Conservation (phyloP, 164 flowering plant genomes). For the Magnolia sinica region DNA sequence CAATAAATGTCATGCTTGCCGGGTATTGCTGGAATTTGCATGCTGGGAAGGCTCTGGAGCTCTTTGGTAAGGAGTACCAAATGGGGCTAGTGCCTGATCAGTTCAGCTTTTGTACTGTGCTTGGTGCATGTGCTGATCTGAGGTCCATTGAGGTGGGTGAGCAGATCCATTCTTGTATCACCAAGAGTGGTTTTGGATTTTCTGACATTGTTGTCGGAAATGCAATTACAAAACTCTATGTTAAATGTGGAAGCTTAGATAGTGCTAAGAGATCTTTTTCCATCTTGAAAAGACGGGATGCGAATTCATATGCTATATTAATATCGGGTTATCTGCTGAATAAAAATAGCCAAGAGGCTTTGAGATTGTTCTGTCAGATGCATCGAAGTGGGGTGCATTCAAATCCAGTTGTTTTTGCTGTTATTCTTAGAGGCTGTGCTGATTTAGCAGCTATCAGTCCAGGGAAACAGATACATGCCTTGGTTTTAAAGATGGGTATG, state of each 20-base stretch:
- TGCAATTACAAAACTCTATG: slow-evolving; percentile 8
- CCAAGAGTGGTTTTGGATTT: slow-evolving; percentile 9
- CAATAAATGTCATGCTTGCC: slow-evolving; percentile 11
- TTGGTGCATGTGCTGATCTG: slow-evolving; percentile 10
- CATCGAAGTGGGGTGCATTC: slow-evolving; percentile 7
- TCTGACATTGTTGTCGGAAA: slow-evolving; percentile 11
- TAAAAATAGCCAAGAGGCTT: slow-evolving; percentile 1
- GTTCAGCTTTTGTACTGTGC: slow-evolving; percentile 7
- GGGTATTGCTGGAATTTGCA: slow-evolving; percentile 12
- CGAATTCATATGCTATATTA: slow-evolving; percentile 5
- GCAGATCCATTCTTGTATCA: slow-evolving; percentile 10
- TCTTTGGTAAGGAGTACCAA: slow-evolving; percentile 8
- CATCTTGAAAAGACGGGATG: slow-evolving; percentile 2
- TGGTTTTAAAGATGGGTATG: slow-evolving; percentile 3
- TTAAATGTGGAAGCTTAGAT: slow-evolving; percentile 12
- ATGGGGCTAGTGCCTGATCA: slow-evolving; percentile 15
- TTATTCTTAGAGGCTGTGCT: slow-evolving; percentile 5
- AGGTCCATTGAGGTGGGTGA: slow-evolving; percentile 4
- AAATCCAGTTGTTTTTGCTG: neutral
- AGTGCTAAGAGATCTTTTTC: slow-evolving; percentile 1
- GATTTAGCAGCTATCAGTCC: neutral
- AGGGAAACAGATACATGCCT: slow-evolving; percentile 8
- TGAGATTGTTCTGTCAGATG: slow-evolving; percentile 13
- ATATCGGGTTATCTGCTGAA: slow-evolving; percentile 4
- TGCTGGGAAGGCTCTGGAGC: neutral